A percentile compares a stretch with the other conserved stretches of the same genome.
phyloP scores from a whole-genome alignment of 139 green algal genomes.

The Volvox reticuliferus region DNA sequence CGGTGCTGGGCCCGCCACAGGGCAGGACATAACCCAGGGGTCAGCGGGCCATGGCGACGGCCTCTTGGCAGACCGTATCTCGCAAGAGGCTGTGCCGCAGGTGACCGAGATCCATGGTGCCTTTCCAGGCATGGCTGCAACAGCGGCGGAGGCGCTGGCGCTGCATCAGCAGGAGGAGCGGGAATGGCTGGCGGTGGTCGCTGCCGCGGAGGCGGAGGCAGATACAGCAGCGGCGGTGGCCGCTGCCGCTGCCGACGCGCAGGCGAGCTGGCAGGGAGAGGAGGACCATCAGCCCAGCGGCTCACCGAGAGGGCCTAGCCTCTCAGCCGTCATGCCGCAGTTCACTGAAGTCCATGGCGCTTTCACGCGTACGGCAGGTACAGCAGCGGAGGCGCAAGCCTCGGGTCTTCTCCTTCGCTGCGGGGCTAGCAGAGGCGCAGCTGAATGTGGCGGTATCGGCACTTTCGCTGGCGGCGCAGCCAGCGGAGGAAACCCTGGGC shows the following conservation, averaged over 20 bases:
- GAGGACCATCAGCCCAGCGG: slow-evolving; percentile 9
- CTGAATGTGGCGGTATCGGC: not conserved
- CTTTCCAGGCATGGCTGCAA: slow-evolving; percentile 42
- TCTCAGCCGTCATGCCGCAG: slow-evolving; percentile 55
- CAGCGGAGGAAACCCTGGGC: not conserved
- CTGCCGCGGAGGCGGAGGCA: not conserved
- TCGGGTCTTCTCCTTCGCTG: not conserved
- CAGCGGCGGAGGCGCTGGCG: slow-evolving; percentile 31
- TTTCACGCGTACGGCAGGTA: slow-evolving; percentile 28
- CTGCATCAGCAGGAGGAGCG: not conserved
- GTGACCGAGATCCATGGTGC: slow-evolving; percentile 58
- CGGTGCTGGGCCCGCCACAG: not conserved
- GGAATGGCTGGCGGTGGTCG: not conserved
- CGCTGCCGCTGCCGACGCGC: not conserved
- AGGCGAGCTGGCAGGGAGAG: not conserved
- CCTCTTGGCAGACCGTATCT: not conserved
- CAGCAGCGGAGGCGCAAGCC: slow-evolving; percentile 37
- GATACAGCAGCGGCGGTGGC: not conserved
- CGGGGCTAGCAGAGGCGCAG: not conserved
- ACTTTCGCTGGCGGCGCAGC: not conserved
- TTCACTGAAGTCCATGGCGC: slow-evolving; percentile 58
- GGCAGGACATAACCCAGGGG: not conserved
- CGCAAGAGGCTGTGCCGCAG: slow-evolving; percentile 46
- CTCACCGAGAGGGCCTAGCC: slow-evolving; percentile 7
- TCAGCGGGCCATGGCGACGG: not conserved